Evolutionary conservation across 2,329 filamentous ascomycete genomes (phyloP), one percentile per base, ranked within the genome.

Genomic region (Beauveria medogensis): DNA sequence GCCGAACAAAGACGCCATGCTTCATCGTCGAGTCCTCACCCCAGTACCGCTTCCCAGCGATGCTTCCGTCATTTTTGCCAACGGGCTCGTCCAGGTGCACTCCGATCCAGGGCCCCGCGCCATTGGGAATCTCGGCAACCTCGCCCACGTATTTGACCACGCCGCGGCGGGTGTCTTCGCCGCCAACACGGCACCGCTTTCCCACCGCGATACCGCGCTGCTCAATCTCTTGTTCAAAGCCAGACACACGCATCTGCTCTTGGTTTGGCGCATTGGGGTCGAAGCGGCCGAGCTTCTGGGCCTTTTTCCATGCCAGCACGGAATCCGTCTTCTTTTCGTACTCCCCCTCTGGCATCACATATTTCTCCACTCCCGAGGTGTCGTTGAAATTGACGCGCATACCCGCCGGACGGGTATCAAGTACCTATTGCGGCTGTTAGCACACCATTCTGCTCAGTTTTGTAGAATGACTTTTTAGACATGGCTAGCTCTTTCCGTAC

Each of bases 201-300:
- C 85, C 86, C 12, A 82, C 79, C 57, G 74, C 77, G 65, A 90
- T 88, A 75, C 88, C 86, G 72, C 87, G 84, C 60, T 82, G 81
- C 65, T 82, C 77, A 65, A 96, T 80, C 69, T 95, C 91, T 60
- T 83, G 82, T 65, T 86, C 80, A 47, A 87, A 81, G 44, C 87
- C 86, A 18, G 83, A 81, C 61, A 89, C 78, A 72, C 90, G 90
- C 64, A 90, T 83, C 70, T 90, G 81, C 71, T 92, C 87, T 24
- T 89, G 83, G 63, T 80, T 84, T 20, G 89, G 86, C 8, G 92
- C 91, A 67, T 88, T 81, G 14, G 94, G 94, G 71, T 97, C 91
- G 75, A 99, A 99, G 41, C 94, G 90, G 55, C 94, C 94, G n/a
- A 97, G 84, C 72, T 95, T 92, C 74, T 96, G 87, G n/a, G 86